These are phyloP conservation scores for Plantago coronopus DNA, from an alignment of 305 asterid genomes.

Conservation along the genomic window DNA sequence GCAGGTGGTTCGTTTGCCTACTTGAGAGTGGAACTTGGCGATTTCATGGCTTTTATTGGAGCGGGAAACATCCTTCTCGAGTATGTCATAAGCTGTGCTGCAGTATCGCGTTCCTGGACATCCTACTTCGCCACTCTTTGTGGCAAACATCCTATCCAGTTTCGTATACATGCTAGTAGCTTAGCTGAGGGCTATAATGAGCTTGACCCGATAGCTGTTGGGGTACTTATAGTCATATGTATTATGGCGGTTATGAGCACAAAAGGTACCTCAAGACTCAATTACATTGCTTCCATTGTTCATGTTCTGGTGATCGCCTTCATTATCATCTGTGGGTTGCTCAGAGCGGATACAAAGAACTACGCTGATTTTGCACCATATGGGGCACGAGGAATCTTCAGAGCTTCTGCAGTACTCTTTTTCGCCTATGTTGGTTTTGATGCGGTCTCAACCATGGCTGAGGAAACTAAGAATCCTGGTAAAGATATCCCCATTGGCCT, in stretches of 20 bases:
- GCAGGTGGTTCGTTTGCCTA: conserved; percentile 86
- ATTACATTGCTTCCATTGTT: conserved; percentile 64
- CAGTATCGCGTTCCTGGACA: conserved; percentile 93
- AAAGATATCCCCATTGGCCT: conserved; percentile 81
- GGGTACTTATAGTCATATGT: conserved; percentile 41
- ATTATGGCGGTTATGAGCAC: conserved; percentile 59
- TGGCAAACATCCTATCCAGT: conserved; percentile 44
- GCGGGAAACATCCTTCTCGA: conserved; percentile 90
- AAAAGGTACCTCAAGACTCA: conserved; percentile 70
- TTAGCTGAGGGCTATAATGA: conserved; percentile 47
- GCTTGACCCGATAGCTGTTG: conserved; percentile 80
- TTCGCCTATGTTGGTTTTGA: conserved; percentile 92
- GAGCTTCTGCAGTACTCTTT: conserved; percentile 71
- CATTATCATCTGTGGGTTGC: conserved; percentile 57
- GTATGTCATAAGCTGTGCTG: conserved; percentile 70
- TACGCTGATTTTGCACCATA: conserved; percentile 44
- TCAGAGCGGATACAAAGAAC: conserved; percentile 54
- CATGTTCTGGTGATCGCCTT: conserved; percentile 56
- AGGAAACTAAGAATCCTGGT: conserved; percentile 74
- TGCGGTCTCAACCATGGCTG: conserved; percentile 85
- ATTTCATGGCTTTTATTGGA: conserved; percentile 74
- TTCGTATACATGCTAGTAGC: conserved; percentile 44
- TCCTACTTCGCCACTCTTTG: conserved; percentile 78
- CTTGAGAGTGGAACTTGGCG: conserved; percentile 78
- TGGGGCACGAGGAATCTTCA: conserved; percentile 60